Evolutionary conservation across 1,284 basidiomycete genomes (phyloP), one percentile per base, ranked within the genome.

Genomic region (Sphaerobolus stellatus): DNA sequence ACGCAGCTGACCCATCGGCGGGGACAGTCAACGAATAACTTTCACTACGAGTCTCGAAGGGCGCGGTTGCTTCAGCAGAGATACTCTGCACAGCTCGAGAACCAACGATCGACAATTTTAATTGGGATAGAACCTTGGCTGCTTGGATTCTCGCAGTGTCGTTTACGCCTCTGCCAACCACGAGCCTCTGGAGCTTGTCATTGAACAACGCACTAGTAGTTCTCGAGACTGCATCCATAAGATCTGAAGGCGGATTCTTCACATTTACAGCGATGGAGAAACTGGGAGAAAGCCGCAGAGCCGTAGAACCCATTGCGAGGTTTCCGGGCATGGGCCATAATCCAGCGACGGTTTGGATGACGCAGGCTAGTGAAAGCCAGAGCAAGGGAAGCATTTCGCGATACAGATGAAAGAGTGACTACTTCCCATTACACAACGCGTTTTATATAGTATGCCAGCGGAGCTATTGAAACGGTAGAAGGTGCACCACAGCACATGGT

Each of bases 21-120:
- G 88, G 88, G 9, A 94, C 72, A 1, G 61, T 71, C 34, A 94
- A 72, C 1, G 70, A 72, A 64, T 95, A 94, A 20, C 71, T 75
- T 70, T 94, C 92, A 56, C 78, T 78, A 28, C 86, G 76, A 2
- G 68, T 69, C 18, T 74, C 80, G 7, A 88, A 66, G 2, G 78
- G 71, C 48, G 75, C 73, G 31, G 80, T 73, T 8, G 82, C 77
- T 65, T 90, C 87, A 5, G 71, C 65, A 1, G 80, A 72, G 38
- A 89, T 82, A 52, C 71, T 68, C 33, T 58, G 64, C 47, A 25
- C 24, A 48, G 45, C 31, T 34, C 54, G 40, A n/a, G 20, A 28
- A 8, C 54, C 54, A 8, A 55, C 43, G 2, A 61, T 58, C 22
- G 58, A 59, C 29, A 73, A 61, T 22, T 50, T 53, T 54, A 27